These are phyloP conservation scores for Claviceps africana DNA, from an alignment of 2,329 filamentous ascomycete species.

Conservation along the genomic window DNA sequence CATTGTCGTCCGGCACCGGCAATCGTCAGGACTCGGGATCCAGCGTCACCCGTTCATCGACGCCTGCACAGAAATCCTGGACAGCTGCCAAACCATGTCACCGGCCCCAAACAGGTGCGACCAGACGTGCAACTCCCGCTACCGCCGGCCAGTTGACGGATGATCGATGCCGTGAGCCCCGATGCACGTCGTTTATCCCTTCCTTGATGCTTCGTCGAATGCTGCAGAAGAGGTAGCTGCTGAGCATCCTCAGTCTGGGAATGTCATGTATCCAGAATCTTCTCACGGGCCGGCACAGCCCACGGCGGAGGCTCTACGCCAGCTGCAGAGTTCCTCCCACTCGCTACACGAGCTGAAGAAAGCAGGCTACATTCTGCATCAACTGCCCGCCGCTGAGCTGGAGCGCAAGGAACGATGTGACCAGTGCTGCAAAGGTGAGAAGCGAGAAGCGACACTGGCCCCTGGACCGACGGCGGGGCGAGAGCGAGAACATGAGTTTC, in stretches of 20 bases:
- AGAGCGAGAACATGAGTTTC: background rate
- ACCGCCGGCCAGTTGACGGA: background rate
- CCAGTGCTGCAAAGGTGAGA: conserved; percentile 14
- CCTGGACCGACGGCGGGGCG: background rate
- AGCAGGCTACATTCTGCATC: conserved; percentile 15
- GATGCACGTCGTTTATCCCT: background rate
- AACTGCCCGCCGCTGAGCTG: conserved; percentile 14
- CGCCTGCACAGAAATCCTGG: background rate
- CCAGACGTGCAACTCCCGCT: background rate
- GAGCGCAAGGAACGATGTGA: conserved; percentile 19
- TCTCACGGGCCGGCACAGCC: conserved; percentile 8
- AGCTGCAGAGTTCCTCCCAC: conserved; percentile 10
- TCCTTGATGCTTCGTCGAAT: background rate
- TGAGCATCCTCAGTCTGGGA: background rate
- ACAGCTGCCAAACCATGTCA: background rate
- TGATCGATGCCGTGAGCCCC: background rate
- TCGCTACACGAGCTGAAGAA: conserved; percentile 9
- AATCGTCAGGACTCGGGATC: too few species aligned
- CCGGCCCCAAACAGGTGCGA: background rate
- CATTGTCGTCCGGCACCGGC: background rate
- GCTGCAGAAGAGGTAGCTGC: background rate
- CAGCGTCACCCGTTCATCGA: background rate
- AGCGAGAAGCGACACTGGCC: too few species aligned
- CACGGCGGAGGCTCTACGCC: conserved; percentile 10
- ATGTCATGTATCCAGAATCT: conserved; percentile 1